Evolutionary conservation across 805 yeast genomes (phyloP).

Genomic region (Cyberlindnera mrakii): DNA sequence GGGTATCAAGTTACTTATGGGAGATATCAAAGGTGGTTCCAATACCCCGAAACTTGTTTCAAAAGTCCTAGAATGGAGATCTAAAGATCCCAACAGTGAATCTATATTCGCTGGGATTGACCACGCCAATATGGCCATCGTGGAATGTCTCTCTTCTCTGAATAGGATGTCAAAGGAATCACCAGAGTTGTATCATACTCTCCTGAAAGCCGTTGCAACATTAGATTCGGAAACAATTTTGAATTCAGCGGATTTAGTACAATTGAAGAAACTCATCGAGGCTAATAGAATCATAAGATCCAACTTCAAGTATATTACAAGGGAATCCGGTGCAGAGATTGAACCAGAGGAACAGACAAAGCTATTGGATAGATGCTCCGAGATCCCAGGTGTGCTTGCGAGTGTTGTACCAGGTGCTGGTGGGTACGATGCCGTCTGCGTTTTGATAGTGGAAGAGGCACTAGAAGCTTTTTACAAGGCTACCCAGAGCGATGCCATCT

Average conservation of each 20-base stretch:
- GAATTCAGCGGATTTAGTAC: conserved; percentile 7
- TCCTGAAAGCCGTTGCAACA: conserved; percentile 17
- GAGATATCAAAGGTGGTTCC: conserved; percentile 89
- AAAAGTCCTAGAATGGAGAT: conserved; percentile 65
- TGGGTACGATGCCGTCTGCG: conserved; percentile 87
- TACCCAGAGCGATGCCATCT: conserved; percentile 25
- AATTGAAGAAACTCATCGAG: conserved; percentile 29
- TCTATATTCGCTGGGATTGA: conserved; percentile 52
- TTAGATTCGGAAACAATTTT: conserved; percentile 9
- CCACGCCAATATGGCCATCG: conserved; percentile 50
- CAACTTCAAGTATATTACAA: conserved; percentile 55
- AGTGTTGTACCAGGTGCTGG: conserved; percentile 99
- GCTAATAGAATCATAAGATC: conserved; percentile 48
- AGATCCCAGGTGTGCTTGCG: conserved; percentile 71
- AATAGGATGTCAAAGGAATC: conserved; percentile 26
- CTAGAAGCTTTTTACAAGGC: conserved; percentile 27
- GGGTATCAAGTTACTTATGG: conserved; percentile 72
- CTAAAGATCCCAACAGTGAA: conserved; percentile 43
- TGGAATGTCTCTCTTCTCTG: conserved; percentile 40
- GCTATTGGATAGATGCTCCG: conserved; percentile 53
- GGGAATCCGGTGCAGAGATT: conserved; percentile 70
- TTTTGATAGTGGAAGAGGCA: conserved; percentile 50
- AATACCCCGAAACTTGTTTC: conserved; percentile 90
- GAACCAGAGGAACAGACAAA: conserved; percentile 78
- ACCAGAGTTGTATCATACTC: conserved; percentile 30